Evolutionary conservation across 176 grass and related monocot species (phyloP).

Genomic region (Triticum monococcum): DNA sequence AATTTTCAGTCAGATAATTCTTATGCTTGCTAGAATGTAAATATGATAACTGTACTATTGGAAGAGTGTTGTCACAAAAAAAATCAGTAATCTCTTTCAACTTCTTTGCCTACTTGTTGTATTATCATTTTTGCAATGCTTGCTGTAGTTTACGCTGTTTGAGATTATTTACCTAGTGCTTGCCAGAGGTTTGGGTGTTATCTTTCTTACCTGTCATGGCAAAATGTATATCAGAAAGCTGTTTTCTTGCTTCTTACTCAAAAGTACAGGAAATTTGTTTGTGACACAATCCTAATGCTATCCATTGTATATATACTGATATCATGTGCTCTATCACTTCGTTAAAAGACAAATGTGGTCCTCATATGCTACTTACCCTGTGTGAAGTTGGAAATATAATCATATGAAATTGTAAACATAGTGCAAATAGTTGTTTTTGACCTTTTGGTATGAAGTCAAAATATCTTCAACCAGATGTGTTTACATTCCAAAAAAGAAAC

Average conservation of each 20-base stretch:
- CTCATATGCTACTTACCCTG: conserved; percentile 1
- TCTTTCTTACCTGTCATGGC: background rate
- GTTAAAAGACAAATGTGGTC: background rate
- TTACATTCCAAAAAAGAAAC: no score
- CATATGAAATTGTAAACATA: background rate
- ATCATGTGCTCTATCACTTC: background rate
- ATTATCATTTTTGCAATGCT: background rate
- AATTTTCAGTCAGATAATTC: conserved; percentile 15
- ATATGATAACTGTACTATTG: conserved; percentile 30
- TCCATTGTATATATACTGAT: background rate
- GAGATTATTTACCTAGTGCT: conserved; percentile 14
- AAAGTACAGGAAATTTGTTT: background rate
- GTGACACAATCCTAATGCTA: background rate
- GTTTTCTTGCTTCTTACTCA: background rate
- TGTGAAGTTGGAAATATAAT: background rate
- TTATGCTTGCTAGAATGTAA: conserved; percentile 45
- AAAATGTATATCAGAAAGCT: conserved; percentile 7
- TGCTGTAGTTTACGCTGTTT: conserved; percentile 2
- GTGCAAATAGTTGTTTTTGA: background rate
- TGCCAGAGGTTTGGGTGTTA: background rate
- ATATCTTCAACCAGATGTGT: background rate
- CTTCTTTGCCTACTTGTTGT: conserved; percentile 14
- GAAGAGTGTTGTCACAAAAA: conserved; percentile 21
- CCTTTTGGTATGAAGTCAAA: background rate
- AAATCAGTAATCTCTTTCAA: conserved; percentile 13